Evolutionary conservation across 495 filamentous ascomycete species (phyloP).

Genomic region (Penicillium turbatum): DNA sequence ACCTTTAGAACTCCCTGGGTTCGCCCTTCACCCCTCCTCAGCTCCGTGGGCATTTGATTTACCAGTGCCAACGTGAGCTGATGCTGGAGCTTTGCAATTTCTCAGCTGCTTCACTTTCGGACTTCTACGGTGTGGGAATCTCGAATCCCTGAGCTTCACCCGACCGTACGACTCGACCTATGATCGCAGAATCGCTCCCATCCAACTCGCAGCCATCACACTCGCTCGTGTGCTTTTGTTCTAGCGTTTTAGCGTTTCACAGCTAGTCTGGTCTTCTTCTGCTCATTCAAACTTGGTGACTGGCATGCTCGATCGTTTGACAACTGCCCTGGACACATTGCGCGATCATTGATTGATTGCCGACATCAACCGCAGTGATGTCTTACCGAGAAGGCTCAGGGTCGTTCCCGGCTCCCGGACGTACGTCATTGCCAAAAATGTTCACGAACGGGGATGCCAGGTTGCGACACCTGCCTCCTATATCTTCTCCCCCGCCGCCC

Average conservation of each 20-base stretch:
- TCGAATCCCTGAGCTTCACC: neutral
- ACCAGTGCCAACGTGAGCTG: neutral
- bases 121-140: neutral
- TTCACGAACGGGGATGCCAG: constrained; percentile 7
- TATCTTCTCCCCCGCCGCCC: constrained; percentile 22
- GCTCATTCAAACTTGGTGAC: neutral
- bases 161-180: neutral
- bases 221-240: constrained; percentile 6
- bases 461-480: constrained; percentile 19
- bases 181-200: neutral
- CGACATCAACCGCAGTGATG: neutral
- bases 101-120: neutral
- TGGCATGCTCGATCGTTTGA: constrained; percentile 8
- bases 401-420: neutral
- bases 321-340: neutral
- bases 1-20: constrained; percentile 13
- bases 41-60: neutral
- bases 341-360: constrained; percentile 15
- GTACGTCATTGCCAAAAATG: constrained; percentile 7
- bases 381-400: neutral
- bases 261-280: neutral
- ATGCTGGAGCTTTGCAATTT: neutral
- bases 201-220: constrained; percentile 3
- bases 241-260: constrained; percentile 5
- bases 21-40: constrained; percentile 1